Evolutionary conservation across 2,329 filamentous ascomycete species (phyloP), one percentile per base, ranked within the genome.

Genomic region (Claviceps spartinae): DNA sequence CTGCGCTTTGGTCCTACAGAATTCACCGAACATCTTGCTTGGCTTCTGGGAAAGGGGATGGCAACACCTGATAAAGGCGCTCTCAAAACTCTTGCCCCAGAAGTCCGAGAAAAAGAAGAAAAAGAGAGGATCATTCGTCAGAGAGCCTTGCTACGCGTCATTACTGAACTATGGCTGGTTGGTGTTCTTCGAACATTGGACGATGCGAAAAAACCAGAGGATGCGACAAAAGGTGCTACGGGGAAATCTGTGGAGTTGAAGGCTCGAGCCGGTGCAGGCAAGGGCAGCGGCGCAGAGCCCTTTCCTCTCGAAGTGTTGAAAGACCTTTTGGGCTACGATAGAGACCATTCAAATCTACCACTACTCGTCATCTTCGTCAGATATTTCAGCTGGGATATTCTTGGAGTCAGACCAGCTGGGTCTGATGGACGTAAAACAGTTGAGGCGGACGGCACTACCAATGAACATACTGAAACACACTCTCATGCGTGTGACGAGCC

Each of bases 291-390:
- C 42, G 79, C 88, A 2, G 93, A 98, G 57, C 93, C 93, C 0
- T 97, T 98, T 59, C 94, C 94, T 3, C 74, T 98, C 20, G 93
- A 98, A 66, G 91, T 97, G n/a, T 73, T 98, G 42, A 98, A 98
- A 70, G 94, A 98, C 64, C 78, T 98, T 57, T 77, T 98, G 16
- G 89, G 90, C 7, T 85, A 97, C 63, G 93, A 98, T 65, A 82
- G 89, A 52, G 91, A 98, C 59, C 93, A 97, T 63, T 74, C 81
- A 52, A 98, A 97, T 63, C 71, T 98, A 44, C 89, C 93, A 1
- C 73, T 98, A 46, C 85, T 96, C 5, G 93, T 97, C 49, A 78
- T 95, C 14, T 98, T 98, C 63, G 90, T 95, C 58, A 98, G 96
- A 70, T 84, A 87, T 18, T 98, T 97, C 62, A 85, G 86, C 56